These are phyloP conservation scores for Globisporangium parvum DNA, from an alignment of 352 stramenopile species.

Conservation along the genomic window DNA sequence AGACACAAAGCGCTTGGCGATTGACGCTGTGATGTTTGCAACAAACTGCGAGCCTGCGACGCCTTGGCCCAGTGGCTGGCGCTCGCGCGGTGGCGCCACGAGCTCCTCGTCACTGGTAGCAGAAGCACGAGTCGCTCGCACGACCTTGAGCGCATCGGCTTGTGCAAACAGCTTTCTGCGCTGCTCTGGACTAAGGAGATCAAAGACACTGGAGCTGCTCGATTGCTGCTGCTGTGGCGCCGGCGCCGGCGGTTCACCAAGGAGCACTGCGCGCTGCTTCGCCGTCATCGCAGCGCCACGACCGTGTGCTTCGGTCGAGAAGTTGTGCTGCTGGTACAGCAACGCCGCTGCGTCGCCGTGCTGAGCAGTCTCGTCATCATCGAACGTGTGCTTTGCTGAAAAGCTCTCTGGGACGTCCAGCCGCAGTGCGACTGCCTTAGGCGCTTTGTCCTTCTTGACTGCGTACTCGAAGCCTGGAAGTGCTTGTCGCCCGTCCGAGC, in stretches of 20 bases:
- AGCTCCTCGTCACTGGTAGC: background rate
- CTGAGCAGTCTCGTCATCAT: conserved; percentile 13
- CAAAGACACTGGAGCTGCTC: conserved; percentile 42
- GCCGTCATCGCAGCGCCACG: conserved; percentile 39
- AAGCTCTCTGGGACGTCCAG: conserved; percentile 54
- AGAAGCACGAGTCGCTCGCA: no score
- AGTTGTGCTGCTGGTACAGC: conserved; percentile 56
- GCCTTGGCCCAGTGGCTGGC: conserved; percentile 32
- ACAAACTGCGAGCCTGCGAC: conserved; percentile 43
- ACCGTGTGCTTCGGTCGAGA: conserved; percentile 32
- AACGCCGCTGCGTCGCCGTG: conserved; percentile 13
- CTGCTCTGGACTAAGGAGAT: conserved; percentile 40
- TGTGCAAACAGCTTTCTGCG: conserved; percentile 32
- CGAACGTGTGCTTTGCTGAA: conserved; percentile 39
- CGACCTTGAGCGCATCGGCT: no score
- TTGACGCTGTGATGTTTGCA: conserved; percentile 72
- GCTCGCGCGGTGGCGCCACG: background rate
- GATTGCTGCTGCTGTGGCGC: background rate
- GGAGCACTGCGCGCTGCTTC: conserved; percentile 35
- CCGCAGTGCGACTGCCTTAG: conserved; percentile 29
- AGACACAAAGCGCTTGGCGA: conserved; percentile 74
- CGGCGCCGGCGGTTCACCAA: conserved; percentile 19
- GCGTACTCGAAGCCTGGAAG: conserved; percentile 57
- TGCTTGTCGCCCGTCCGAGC: conserved; percentile 48
- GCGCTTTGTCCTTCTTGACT: conserved; percentile 28